A percentile compares a stretch with the other conserved stretches of the same genome.
These are phyloP conservation scores for Poa annua DNA, from an alignment of 176 grass and related monocot species.

Conservation along the genomic window DNA sequence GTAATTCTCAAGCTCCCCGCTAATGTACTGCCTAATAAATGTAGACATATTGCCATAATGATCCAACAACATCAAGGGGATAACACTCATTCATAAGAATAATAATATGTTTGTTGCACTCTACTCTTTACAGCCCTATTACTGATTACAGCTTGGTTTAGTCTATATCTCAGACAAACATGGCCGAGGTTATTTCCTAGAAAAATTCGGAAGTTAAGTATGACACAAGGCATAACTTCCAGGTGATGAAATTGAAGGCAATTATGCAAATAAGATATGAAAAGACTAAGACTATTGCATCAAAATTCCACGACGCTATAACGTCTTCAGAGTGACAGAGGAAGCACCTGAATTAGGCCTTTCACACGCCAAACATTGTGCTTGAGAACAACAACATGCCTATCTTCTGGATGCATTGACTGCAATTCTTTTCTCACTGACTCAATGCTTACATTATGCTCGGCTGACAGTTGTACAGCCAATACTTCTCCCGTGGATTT, in stretches of 20 bases:
- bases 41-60: background rate
- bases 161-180: background rate
- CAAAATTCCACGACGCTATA: background rate
- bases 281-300: background rate
- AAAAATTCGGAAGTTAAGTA: constrained; percentile 14
- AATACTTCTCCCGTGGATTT: constrained; percentile 87
- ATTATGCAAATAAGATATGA: background rate
- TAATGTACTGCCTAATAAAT: background rate
- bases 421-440: constrained; percentile 82
- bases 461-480: constrained; percentile 83
- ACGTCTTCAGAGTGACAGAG: constrained; percentile 17
- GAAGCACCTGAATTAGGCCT: constrained; percentile 84
- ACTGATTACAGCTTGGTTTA: constrained; percentile 1
- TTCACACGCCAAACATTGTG: constrained; percentile 99
- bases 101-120: background rate
- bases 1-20: background rate
- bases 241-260: background rate
- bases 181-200: background rate
- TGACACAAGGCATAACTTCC: background rate
- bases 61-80: background rate
- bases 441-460: constrained; percentile 91
- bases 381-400: constrained; percentile 84
- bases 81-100: background rate
- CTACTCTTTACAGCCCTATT: background rate
- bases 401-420: constrained; percentile 81